Percentiles rank a stretch among this genome's conserved stretches.
Evolutionary conservation across 2,329 filamentous ascomycete genomes (phyloP).

Genomic region (Biscogniauxia mediterranea): DNA sequence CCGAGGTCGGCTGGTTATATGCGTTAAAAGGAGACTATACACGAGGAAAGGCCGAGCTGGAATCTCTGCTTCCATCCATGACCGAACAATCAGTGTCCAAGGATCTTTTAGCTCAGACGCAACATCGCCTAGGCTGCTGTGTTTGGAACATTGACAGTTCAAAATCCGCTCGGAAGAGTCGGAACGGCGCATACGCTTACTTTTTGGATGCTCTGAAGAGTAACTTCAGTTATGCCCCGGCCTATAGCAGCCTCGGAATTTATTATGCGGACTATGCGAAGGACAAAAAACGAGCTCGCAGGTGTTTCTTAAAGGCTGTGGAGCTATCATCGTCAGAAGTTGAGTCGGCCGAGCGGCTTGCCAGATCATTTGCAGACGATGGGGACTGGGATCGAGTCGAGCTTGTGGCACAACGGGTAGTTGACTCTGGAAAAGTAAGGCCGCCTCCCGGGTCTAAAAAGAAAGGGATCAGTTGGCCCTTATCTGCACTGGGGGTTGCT

Average conservation of each 20-base stretch:
- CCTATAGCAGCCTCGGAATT: slow-evolving; percentile 86
- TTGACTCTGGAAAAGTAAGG: slow-evolving; percentile 91
- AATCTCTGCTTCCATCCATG: slow-evolving; percentile 62
- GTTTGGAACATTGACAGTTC: slow-evolving; percentile 82
- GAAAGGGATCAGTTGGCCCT: slow-evolving; percentile 93
- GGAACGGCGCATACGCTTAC: slow-evolving; percentile 76
- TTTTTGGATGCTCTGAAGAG: slow-evolving; percentile 83
- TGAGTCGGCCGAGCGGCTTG: slow-evolving; percentile 81
- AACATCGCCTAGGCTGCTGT: slow-evolving; percentile 84
- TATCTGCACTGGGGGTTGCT: slow-evolving; percentile 87
- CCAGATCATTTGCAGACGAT: slow-evolving; percentile 80
- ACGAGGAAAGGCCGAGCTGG: slow-evolving; percentile 65
- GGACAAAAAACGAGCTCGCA: slow-evolving; percentile 81
- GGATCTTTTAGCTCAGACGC: slow-evolving; percentile 78
- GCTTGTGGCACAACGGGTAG: slow-evolving; percentile 82
- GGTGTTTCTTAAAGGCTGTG: slow-evolving; percentile 94
- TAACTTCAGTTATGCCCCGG: slow-evolving; percentile 82
- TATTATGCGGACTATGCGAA: slow-evolving; percentile 90
- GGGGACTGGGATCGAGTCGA: slow-evolving; percentile 97
- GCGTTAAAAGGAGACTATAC: slow-evolving; percentile 76
- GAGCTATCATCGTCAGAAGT: slow-evolving; percentile 88
- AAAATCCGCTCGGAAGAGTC: slow-evolving; percentile 71
- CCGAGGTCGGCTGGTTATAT: slow-evolving; percentile 90
- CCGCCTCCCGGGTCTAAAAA: slow-evolving; percentile 90
- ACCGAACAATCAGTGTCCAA: slow-evolving; percentile 54